phyloP scores from a whole-genome alignment of 2,329 filamentous ascomycete species.

The Phialophora macrospora region DNA sequence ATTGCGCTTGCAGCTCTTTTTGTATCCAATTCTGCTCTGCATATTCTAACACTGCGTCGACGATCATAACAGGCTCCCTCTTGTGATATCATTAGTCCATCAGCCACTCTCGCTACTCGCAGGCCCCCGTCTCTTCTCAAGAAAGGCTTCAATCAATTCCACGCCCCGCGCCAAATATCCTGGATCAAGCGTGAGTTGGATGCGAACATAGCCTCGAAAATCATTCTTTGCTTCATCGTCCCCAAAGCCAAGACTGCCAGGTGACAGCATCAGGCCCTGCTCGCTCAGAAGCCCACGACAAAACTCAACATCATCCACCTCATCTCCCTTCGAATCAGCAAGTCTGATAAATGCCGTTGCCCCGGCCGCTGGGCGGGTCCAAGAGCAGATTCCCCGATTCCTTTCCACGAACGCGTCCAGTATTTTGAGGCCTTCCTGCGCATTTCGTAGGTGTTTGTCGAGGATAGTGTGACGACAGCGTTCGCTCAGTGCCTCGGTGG shows the following conservation, averaged over 20 bases:
- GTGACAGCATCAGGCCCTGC: slow-evolving; percentile 74
- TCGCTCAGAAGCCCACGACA: slow-evolving; percentile 70
- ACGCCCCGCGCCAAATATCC: slow-evolving; percentile 26
- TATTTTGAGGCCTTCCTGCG: slow-evolving; percentile 67
- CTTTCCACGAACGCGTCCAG: slow-evolving; percentile 69
- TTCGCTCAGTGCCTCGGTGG: slow-evolving; percentile 71
- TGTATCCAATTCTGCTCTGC: not conserved
- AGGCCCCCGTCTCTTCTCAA: slow-evolving; percentile 15
- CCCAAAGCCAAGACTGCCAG: slow-evolving; percentile 76
- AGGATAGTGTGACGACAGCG: slow-evolving; percentile 67
- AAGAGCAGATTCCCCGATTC: slow-evolving; percentile 63
- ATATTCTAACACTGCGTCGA: not conserved
- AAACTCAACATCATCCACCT: slow-evolving; percentile 73
- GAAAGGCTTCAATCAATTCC: slow-evolving; percentile 26
- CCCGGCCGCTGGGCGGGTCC: slow-evolving; percentile 75
- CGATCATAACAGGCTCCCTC: not conserved
- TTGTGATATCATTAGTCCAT: not conserved
- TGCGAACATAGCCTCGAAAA: slow-evolving; percentile 33
- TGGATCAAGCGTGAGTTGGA: slow-evolving; percentile 30
- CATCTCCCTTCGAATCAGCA: slow-evolving; percentile 57
- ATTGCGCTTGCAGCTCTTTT: too few species aligned
- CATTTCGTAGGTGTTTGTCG: slow-evolving; percentile 67
- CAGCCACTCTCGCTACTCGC: not conserved
- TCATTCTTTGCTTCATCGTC: slow-evolving; percentile 13
- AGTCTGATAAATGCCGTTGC: slow-evolving; percentile 81